Evolutionary conservation across 768 basidiomycete species (phyloP), one percentile per base, ranked within the genome.

Genomic region (Hericium erinaceus): DNA sequence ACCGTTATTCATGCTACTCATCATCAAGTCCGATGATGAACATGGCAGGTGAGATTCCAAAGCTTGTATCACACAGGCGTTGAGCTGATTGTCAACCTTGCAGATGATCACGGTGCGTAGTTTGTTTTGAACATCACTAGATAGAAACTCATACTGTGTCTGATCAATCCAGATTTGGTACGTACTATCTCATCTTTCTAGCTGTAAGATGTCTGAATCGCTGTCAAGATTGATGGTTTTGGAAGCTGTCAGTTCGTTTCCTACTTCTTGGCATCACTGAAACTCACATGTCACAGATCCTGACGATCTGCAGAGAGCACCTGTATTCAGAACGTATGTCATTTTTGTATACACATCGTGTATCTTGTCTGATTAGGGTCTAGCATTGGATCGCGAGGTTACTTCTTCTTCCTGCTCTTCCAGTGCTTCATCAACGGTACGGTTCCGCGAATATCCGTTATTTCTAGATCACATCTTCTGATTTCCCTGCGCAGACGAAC

Each of bases 351-450:
- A 39, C 24, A 11, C 56, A 40, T 38, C 22, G 3, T 40, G 16
- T 40, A 15, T 53, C 37, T 12, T 58, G n/a, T 15, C 18, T 41
- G 12, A 37, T 37, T 20, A 33, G n/a, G 38, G 10, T 59, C 12
- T 58, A 91, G 87, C 8, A 89, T 98, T 56, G 95, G 95, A 6
- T 71, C 82, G 0, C 75, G 89, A 62, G 92, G 86, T 20, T 97
- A 94, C 72, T 95, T 95, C 69, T 95, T 85, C 76, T 99, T 85
- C 73, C 75, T 95, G 20, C 76, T 99, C 1, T 98, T 99, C 76
- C 95, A 99, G 64, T 91, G 89, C 63, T 95, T 95, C 69, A 82
- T 89, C 64, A 85, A 87, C 61, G 81, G 89, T 89, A 64, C 55
- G 80, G 54, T 61, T 44, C 20, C 18, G 22, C 22, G 5, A n/a